Evolutionary conservation across 2,329 filamentous ascomycete species (phyloP), one percentile per base, ranked within the genome.

Genomic region (Hansfordia pulvinata): DNA sequence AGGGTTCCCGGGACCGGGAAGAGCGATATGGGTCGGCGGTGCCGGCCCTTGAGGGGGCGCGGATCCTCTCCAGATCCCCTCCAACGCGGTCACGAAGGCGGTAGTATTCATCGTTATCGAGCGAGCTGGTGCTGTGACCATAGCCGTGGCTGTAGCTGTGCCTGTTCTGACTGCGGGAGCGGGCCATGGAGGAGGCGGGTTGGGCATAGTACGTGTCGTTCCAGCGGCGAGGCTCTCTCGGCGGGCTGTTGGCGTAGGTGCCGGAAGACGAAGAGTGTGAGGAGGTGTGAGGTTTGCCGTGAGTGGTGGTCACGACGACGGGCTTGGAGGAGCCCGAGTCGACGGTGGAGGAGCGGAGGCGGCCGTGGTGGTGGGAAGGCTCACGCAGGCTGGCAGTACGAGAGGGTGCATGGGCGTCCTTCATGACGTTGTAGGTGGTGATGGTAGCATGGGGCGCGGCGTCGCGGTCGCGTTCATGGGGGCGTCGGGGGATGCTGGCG

Each of bases 111-210:
- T 68, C 67, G 30, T 55, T 58, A 33, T 65, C 62, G 31, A 66
- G 44, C 6, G 56, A n/a, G n/a, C n/a, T 55, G 27, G 58, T 53
- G 35, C 59, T 64, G 36, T 66, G 64, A n/a, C n/a, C n/a, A n/a
- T n/a, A n/a, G 24, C 36, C 45, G 28, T 52, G 50, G 15, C 38
- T 41, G 23, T 52, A 53, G 17, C 37, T 34, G 19, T 44, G 47
- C 24, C 52, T 56, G 27, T 56, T 50, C 29, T 58, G 50, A 43
- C 60, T 62, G 28, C 62, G 57, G 22, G 63, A 56, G 32, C 62
- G 63, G 29, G 61, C 58, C n/a, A n/a, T n/a, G 17, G 69, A 72
- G 5, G 66, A 63, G 27, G 68, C 67, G n/a, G 69, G 69, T 35
- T 70, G 58, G 17, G 67, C 46, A 41, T 67, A 70, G 37, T 68